phyloP scores from a whole-genome alignment of 2,329 filamentous ascomycete species.

The Thelonectria olida region DNA sequence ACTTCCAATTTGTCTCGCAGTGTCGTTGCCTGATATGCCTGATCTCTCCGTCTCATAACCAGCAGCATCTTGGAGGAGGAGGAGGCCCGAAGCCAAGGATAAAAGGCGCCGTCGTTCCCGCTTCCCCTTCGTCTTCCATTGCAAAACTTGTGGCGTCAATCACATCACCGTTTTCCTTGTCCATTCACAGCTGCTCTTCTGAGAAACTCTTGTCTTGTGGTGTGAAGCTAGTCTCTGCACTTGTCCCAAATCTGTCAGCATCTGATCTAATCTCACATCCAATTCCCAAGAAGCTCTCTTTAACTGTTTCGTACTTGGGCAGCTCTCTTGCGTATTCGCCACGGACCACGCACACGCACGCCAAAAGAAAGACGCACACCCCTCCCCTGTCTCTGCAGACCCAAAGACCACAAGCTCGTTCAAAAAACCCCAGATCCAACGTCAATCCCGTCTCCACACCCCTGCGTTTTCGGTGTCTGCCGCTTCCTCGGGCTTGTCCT shows the following conservation, averaged over 20 bases:
- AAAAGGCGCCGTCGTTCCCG: conserved; percentile 30
- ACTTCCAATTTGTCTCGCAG: neutral
- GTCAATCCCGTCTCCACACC: conserved; percentile 20
- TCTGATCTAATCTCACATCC: conserved; percentile 26
- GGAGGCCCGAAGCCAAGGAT: conserved; percentile 21
- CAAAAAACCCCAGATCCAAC: conserved; percentile 20
- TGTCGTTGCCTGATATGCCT: neutral
- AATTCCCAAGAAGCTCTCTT: conserved; percentile 17
- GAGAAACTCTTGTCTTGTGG: conserved; percentile 19
- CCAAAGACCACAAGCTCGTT: neutral
- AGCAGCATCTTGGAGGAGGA: neutral
- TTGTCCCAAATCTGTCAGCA: conserved; percentile 18
- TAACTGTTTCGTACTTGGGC: neutral
- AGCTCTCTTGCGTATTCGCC: conserved; percentile 1
- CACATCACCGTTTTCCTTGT: conserved; percentile 37
- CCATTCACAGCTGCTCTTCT: conserved; percentile 23
- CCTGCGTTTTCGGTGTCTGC: conserved; percentile 11
- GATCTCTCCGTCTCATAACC: neutral
- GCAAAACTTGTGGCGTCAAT: conserved; percentile 41
- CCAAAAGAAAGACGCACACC: neutral
- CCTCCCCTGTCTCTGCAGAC: conserved; percentile 1
- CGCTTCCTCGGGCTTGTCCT: conserved; percentile 1
- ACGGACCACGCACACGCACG: neutral
- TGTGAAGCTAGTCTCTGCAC: conserved; percentile 18
- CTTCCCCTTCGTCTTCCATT: conserved; percentile 25